A percentile compares a stretch with the other conserved stretches of the same genome.
phyloP scores from a whole-genome alignment of 176 grass and related monocot species.

The Alopecurus myosuroides region DNA sequence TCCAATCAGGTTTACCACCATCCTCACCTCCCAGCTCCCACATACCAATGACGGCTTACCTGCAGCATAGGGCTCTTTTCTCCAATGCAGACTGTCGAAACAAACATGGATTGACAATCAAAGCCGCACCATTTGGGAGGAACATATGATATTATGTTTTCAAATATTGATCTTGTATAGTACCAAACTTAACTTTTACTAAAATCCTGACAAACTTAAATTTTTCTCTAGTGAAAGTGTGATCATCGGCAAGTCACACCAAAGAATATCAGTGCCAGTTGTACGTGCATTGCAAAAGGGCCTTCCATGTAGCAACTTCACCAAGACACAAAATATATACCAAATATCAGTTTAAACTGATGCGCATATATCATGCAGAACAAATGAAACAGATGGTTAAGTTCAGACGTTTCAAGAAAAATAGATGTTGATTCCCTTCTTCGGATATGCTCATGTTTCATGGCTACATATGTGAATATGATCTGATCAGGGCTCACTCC shows the following conservation, averaged over 20 bases:
- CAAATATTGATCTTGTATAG: not conserved
- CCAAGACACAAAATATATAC: not conserved
- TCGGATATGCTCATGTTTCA: slow-evolving; percentile 14
- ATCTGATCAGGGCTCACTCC: slow-evolving; percentile 6
- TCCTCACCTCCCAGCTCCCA: not conserved
- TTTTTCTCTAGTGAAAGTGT: slow-evolving; percentile 13
- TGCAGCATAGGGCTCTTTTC: not conserved
- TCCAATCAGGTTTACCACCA: not conserved
- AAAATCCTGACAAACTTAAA: not conserved
- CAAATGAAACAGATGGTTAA: not conserved
- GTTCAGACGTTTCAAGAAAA: slow-evolving; percentile 10
- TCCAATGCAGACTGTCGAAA: not conserved
- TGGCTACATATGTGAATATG: slow-evolving; percentile 10
- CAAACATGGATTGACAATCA: not conserved
- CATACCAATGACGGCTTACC: not conserved
- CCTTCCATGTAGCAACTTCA: not conserved
- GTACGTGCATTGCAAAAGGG: slow-evolving; percentile 17
- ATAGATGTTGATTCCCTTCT: slow-evolving; percentile 6
- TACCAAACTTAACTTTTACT: not conserved
- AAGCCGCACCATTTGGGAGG: too few relatives aligned
- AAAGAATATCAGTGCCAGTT: slow-evolving; percentile 10
- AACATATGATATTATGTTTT: too few relatives aligned
- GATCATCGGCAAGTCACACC: slow-evolving; percentile 4
- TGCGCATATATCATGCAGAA: not conserved
- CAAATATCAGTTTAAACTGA: not conserved